These are phyloP conservation scores for Eucalyptus polyanthemos DNA, from an alignment of 345 rosid species.

Conservation along the genomic window DNA sequence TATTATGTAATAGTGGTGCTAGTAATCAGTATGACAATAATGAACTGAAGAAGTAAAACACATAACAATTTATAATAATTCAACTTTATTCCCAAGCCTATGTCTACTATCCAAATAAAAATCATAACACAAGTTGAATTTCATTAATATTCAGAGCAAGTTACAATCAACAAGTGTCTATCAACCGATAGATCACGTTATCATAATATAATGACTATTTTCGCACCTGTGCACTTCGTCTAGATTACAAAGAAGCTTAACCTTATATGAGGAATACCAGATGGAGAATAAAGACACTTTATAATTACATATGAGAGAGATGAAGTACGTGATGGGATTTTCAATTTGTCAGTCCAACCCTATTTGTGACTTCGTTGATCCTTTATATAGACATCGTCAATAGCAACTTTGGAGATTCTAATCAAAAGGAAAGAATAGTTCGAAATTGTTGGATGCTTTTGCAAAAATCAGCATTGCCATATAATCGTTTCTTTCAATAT, in stretches of 20 bases:
- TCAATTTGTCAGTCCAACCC: not conserved
- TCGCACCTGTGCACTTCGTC: accelerated
- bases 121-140: accelerated
- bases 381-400: too few relatives aligned
- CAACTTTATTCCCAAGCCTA: accelerated
- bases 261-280: too few relatives aligned
- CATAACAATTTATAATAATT: too few relatives aligned
- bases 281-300: not conserved
- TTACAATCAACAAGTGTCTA: not conserved
- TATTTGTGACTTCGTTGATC: too few relatives aligned
- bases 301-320: not conserved
- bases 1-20: not conserved
- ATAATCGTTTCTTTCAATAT: too few relatives aligned
- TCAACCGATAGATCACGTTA: not conserved
- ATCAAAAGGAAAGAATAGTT: too few relatives aligned
- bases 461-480: too few relatives aligned
- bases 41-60: not conserved
- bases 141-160: too few relatives aligned
- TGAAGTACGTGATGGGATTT: not conserved
- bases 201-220: not conserved
- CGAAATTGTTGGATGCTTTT: too few relatives aligned
- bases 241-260: not conserved
- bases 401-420: too few relatives aligned
- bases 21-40: not conserved
- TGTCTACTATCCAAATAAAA: accelerated